Percentiles rank a stretch among this genome's conserved stretches.
Evolutionary conservation across 345 rosid species (phyloP).

Genomic region (Ceriops zippeliana): DNA sequence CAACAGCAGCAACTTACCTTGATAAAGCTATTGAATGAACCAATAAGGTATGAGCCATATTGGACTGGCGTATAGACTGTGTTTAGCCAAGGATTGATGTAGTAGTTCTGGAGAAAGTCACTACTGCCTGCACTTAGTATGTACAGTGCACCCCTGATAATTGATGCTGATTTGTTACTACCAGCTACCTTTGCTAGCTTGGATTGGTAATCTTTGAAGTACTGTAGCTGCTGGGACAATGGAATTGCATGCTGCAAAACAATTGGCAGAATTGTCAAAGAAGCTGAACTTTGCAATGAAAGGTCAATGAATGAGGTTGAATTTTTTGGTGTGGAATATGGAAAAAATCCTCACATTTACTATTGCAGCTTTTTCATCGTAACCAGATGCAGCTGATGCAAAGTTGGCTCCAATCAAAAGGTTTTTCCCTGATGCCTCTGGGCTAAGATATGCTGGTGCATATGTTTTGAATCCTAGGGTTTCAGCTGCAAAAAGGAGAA

Average conservation of each 20-base stretch:
- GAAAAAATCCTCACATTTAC: conserved; percentile 37
- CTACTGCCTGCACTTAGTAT: conserved; percentile 78
- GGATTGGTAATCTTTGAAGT: conserved; percentile 71
- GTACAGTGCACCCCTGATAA: conserved; percentile 59
- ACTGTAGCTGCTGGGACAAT: conserved; percentile 62
- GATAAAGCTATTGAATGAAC: conserved; percentile 50
- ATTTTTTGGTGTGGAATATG: neutral
- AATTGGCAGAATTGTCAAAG: neutral
- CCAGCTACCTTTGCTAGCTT: conserved; percentile 68
- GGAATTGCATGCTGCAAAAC: conserved; percentile 75
- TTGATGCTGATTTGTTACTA: conserved; percentile 46
- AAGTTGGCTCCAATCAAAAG: conserved; percentile 94
- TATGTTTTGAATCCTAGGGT: conserved; percentile 70
- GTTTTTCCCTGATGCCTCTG: conserved; percentile 77
- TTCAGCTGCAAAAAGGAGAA: conserved; percentile 53
- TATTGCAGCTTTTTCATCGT: conserved; percentile 67
- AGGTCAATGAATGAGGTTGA: neutral
- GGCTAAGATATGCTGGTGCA: conserved; percentile 84
- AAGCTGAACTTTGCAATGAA: neutral
- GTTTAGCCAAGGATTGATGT: conserved; percentile 68
- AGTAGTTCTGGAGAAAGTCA: conserved; percentile 86
- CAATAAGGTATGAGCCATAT: conserved; percentile 57
- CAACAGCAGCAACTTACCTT: conserved; percentile 36
- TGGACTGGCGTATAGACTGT: conserved; percentile 57
- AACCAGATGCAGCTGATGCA: conserved; percentile 94